A percentile compares a stretch with the other conserved stretches of the same genome.
phyloP scores from a whole-genome alignment of 139 green algal genomes.

The Dunaliella primolecta region DNA sequence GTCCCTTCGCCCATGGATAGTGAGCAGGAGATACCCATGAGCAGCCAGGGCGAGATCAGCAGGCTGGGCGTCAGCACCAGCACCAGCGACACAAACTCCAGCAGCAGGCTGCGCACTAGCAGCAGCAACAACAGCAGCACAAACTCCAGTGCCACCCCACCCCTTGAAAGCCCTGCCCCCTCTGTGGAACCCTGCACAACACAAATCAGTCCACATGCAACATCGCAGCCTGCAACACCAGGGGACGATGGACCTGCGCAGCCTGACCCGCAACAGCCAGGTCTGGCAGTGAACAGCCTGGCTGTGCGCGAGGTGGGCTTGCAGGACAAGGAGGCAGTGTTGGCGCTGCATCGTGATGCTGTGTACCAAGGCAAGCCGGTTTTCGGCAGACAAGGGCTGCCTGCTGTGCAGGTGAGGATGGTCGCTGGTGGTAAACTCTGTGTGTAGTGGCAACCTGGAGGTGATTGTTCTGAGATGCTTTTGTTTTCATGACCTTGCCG shows the following conservation, averaged over 20 bases:
- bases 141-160: neutral
- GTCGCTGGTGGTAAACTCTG: neutral
- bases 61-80: neutral
- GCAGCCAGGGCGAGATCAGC: neutral
- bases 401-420: neutral
- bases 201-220: no score
- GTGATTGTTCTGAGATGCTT: no score
- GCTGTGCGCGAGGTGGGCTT: neutral
- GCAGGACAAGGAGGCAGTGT: neutral
- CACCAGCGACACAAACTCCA: constrained; percentile 10
- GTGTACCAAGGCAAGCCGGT: neutral
- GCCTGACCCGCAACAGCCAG: neutral
- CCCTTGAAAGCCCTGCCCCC: neutral
- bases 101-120: neutral
- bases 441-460: neutral
- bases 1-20: neutral
- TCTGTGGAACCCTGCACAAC: no score
- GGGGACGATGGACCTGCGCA: neutral
- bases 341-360: neutral
- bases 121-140: neutral
- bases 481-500: no score
- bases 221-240: neutral
- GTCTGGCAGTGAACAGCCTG: neutral
- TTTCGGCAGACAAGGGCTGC: neutral
- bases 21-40: neutral